These are phyloP conservation scores for Acacia pycnantha DNA, from an alignment of 331 rosid genomes.

Conservation along the genomic window DNA sequence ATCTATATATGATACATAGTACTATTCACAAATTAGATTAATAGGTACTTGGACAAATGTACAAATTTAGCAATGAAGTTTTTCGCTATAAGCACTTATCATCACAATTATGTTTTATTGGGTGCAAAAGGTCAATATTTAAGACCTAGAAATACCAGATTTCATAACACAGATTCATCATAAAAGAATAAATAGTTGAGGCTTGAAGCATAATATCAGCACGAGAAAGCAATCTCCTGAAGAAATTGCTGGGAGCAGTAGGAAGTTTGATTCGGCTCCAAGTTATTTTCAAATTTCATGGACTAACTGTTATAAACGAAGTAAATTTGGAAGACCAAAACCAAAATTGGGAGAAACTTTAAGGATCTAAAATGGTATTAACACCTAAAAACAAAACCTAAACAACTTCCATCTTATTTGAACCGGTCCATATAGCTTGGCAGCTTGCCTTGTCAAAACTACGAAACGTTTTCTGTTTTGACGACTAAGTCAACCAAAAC, in stretches of 20 bases:
- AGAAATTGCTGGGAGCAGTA: constrained; percentile 37
- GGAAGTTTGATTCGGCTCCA: constrained; percentile 39
- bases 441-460: neutral
- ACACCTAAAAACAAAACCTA: neutral
- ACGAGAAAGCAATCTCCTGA: constrained; percentile 43
- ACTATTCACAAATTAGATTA: too few species aligned
- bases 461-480: neutral
- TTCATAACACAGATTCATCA: neutral
- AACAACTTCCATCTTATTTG: neutral
- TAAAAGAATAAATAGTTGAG: neutral
- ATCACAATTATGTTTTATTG: too few species aligned
- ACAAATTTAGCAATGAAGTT: too few species aligned
- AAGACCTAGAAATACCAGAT: neutral
- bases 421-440: neutral
- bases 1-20: too few species aligned
- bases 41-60: too few species aligned
- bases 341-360: too few species aligned
- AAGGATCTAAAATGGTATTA: too few species aligned
- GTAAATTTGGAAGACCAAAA: too few species aligned
- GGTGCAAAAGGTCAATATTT: neutral
- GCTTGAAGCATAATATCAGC: constrained; percentile 42
- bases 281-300: too few species aligned
- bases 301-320: too few species aligned
- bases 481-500: neutral
- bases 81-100: too few species aligned